phyloP scores from a whole-genome alignment of 2,329 filamentous ascomycete species.

The Trichoderma asperellum region DNA sequence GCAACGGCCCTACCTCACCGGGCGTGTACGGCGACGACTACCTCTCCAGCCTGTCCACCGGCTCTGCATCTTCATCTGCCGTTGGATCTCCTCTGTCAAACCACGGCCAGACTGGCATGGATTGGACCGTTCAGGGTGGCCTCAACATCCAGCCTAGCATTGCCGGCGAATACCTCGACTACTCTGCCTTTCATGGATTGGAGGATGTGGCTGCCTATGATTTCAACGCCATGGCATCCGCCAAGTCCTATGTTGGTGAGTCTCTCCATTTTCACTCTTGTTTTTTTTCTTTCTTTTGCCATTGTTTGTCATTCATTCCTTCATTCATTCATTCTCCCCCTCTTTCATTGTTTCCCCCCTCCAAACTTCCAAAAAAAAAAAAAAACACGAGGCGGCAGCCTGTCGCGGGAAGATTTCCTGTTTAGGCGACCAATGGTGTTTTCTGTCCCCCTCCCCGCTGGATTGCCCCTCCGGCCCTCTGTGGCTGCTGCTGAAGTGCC shows the following conservation, averaged over 20 bases:
- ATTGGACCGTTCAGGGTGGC: constrained; percentile 57
- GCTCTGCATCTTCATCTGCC: constrained; percentile 67
- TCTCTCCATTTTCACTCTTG: constrained; percentile 34
- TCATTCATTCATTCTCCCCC: background rate
- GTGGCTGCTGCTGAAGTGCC: constrained; percentile 19
- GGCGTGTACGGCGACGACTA: constrained; percentile 55
- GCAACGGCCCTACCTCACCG: constrained; percentile 53
- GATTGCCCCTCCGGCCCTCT: constrained; percentile 33
- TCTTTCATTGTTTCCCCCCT: background rate
- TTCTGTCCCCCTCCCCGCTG: constrained; percentile 8
- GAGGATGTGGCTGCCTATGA: constrained; percentile 57
- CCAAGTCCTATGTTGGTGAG: constrained; percentile 63
- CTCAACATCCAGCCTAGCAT: constrained; percentile 67
- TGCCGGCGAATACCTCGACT: constrained; percentile 61
- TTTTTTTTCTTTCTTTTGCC: background rate
- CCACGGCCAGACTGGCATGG: constrained; percentile 59
- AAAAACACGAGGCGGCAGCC: constrained; percentile 5
- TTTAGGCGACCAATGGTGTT: constrained; percentile 17
- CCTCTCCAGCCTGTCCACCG: constrained; percentile 62
- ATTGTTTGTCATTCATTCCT: background rate
- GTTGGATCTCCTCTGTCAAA: constrained; percentile 69
- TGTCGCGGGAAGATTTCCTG: constrained; percentile 15
- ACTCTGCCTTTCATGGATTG: constrained; percentile 54
- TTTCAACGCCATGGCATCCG: constrained; percentile 42
- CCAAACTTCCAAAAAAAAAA: background rate